These are phyloP conservation scores for Leucocoprinus sp. DNA, from an alignment of 768 basidiomycete genomes.

Conservation along the genomic window DNA sequence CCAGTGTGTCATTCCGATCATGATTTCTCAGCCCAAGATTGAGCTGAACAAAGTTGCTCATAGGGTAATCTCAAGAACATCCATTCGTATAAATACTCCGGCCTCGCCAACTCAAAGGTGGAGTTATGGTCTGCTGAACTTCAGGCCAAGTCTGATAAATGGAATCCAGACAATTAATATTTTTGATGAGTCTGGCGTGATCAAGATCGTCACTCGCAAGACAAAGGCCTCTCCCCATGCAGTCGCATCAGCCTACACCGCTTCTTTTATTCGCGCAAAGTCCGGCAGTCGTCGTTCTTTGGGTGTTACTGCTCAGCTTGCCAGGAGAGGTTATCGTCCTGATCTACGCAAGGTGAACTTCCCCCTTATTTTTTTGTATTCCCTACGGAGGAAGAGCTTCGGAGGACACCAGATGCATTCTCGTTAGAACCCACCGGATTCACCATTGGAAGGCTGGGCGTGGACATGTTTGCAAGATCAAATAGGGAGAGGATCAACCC, in stretches of 20 bases:
- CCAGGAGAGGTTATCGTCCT: slow-evolving; percentile 67
- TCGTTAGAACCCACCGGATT: slow-evolving; percentile 90
- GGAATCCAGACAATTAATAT: slow-evolving; percentile 55
- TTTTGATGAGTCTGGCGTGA: slow-evolving; percentile 40
- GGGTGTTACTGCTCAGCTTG: slow-evolving; percentile 50
- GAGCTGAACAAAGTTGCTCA: slow-evolving; percentile 6
- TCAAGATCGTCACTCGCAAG: slow-evolving; percentile 62
- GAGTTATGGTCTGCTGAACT: slow-evolving; percentile 11
- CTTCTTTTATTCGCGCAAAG: slow-evolving; percentile 51
- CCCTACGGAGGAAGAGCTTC: not conserved
- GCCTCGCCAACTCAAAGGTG: slow-evolving; percentile 79
- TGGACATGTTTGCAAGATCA: slow-evolving; percentile 90
- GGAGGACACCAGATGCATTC: slow-evolving; percentile 44
- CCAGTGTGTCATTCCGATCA: slow-evolving; percentile 40
- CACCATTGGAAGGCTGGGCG: slow-evolving; percentile 71
- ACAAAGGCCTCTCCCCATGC: slow-evolving; percentile 43
- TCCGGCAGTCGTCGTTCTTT: slow-evolving; percentile 65
- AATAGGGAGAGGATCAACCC: slow-evolving; percentile 55
- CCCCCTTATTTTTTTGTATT: slow-evolving; percentile 11
- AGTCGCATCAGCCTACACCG: slow-evolving; percentile 41
- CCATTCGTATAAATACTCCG: slow-evolving; percentile 91
- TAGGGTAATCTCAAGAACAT: slow-evolving; percentile 83
- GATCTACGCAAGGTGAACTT: slow-evolving; percentile 68
- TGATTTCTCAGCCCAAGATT: not conserved
- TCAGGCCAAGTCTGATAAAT: slow-evolving; percentile 2